phyloP scores from a whole-genome alignment of 331 rosid species.

The Quercus phellos region DNA sequence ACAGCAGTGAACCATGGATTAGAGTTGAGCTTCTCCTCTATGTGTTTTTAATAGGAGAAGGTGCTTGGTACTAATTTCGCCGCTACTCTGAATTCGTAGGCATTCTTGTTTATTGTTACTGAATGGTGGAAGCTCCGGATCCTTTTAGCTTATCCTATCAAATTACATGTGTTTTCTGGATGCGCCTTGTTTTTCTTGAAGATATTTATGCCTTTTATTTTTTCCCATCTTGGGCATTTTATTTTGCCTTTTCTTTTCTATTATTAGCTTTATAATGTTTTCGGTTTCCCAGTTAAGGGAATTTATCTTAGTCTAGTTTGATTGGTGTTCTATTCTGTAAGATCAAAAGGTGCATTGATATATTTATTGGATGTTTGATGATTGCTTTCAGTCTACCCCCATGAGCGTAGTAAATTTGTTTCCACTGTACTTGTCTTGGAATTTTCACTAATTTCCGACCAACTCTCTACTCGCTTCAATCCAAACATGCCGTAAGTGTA shows the following conservation, averaged over 20 bases:
- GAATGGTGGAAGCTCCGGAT: slow-evolving; percentile 53
- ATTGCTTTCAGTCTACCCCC: not conserved
- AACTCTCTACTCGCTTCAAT: too few relatives aligned
- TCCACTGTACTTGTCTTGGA: not conserved
- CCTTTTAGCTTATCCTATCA: slow-evolving; percentile 59
- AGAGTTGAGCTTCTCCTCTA: slow-evolving; percentile 71
- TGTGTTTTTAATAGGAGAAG: slow-evolving; percentile 79
- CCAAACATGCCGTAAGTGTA: too few relatives aligned
- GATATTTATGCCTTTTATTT: slow-evolving; percentile 38
- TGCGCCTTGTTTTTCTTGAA: slow-evolving; percentile 41
- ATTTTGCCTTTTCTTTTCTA: not conserved
- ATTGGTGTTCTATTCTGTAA: not conserved
- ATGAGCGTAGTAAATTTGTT: not conserved
- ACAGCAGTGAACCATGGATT: slow-evolving; percentile 59
- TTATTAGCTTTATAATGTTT: not conserved
- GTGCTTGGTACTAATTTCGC: slow-evolving; percentile 49
- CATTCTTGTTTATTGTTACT: slow-evolving; percentile 55
- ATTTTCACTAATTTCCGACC: too few relatives aligned
- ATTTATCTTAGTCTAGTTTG: not conserved
- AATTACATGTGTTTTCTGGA: slow-evolving; percentile 50
- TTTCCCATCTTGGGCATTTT: slow-evolving; percentile 37
- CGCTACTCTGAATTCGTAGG: slow-evolving; percentile 53
- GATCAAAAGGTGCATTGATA: not conserved
- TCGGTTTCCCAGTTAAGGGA: not conserved
- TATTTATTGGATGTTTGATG: not conserved